These are phyloP conservation scores for Exutisphaerella laricina DNA, from an alignment of 2,329 filamentous ascomycete species.

Conservation along the genomic window DNA sequence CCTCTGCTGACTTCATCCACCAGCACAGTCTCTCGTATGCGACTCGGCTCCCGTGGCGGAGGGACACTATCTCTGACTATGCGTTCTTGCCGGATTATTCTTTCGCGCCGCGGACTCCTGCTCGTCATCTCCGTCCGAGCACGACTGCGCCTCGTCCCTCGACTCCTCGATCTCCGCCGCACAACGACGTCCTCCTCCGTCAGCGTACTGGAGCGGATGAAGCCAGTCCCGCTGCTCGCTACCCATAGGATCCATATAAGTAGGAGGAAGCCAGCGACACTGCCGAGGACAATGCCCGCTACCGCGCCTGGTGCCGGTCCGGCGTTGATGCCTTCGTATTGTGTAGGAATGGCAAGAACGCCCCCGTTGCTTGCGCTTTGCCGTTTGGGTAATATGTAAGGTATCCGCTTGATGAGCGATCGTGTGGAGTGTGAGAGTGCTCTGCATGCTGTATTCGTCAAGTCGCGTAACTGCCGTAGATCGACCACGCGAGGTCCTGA, in stretches of 20 bases:
- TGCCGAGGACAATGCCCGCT: conserved; percentile 55
- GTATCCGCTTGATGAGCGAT: conserved; percentile 3
- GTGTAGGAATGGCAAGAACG: conserved; percentile 51
- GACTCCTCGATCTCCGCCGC: conserved; percentile 26
- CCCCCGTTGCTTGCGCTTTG: conserved; percentile 7
- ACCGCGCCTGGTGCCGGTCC: conserved; percentile 54
- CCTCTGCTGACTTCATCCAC: conserved; percentile 38
- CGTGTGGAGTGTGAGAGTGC: conserved; percentile 8
- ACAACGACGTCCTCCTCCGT: conserved; percentile 32
- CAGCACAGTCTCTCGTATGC: conserved; percentile 34
- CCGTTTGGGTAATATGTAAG: conserved; percentile 18
- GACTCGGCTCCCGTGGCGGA: conserved; percentile 25
- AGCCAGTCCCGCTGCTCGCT: conserved; percentile 30
- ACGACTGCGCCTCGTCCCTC: conserved; percentile 21
- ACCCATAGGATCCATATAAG: conserved; percentile 48
- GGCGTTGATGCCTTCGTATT: conserved; percentile 51
- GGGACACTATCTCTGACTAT: conserved; percentile 30
- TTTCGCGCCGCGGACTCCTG: conserved; percentile 26
- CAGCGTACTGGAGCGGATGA: conserved; percentile 26
- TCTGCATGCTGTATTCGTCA: conserved; percentile 9
- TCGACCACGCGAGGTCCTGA: conserved; percentile 27
- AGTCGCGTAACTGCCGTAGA: conserved; percentile 21
- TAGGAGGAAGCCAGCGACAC: conserved; percentile 49
- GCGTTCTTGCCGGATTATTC: conserved; percentile 32
- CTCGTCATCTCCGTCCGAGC: conserved; percentile 31